Conservation (phyloP, 805 yeast genomes). For the Vanderwaltozyma polyspora region DNA sequence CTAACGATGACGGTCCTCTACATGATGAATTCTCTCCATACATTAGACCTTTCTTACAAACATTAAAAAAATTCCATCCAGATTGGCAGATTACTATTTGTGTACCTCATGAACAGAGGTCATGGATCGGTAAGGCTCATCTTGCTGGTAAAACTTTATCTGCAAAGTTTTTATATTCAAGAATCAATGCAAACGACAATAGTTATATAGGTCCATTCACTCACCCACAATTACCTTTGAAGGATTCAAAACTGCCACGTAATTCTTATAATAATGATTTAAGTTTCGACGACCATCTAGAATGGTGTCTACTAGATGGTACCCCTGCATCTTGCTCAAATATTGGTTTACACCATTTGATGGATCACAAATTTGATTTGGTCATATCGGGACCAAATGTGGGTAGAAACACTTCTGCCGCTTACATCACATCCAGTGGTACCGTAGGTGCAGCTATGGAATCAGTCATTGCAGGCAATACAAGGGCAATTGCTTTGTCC, state of each 20-base stretch:
- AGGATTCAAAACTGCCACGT: conserved; percentile 17
- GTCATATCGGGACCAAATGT: conserved; percentile 93
- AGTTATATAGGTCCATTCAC: conserved; percentile 59
- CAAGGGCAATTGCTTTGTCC: conserved; percentile 66
- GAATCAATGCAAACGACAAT: conserved; percentile 39
- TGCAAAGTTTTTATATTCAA: conserved; percentile 49
- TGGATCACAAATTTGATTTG: conserved; percentile 52
- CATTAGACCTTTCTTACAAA: conserved; percentile 67
- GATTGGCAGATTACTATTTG: conserved; percentile 80
- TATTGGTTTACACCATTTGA: conserved; percentile 70
- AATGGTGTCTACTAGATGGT: conserved; percentile 82
- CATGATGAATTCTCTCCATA: conserved; percentile 73
- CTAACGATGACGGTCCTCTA: conserved; percentile 96
- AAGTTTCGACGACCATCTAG: conserved; percentile 35
- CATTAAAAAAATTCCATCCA: conserved; percentile 42
- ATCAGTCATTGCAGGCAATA: conserved; percentile 57
- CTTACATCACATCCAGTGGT: conserved; percentile 84
- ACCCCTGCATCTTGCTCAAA: conserved; percentile 96
- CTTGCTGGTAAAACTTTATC: conserved; percentile 63
- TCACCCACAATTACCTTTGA: conserved; percentile 33
- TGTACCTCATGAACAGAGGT: conserved; percentile 71
- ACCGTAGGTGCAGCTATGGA: conserved; percentile 97
- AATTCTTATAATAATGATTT: conserved; percentile 7
- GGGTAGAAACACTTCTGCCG: conserved; percentile 84
- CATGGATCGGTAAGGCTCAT: conserved; percentile 98